These are phyloP conservation scores for Cymbopogon citratus DNA, from an alignment of 176 grass and related monocot genomes.

Conservation along the genomic window DNA sequence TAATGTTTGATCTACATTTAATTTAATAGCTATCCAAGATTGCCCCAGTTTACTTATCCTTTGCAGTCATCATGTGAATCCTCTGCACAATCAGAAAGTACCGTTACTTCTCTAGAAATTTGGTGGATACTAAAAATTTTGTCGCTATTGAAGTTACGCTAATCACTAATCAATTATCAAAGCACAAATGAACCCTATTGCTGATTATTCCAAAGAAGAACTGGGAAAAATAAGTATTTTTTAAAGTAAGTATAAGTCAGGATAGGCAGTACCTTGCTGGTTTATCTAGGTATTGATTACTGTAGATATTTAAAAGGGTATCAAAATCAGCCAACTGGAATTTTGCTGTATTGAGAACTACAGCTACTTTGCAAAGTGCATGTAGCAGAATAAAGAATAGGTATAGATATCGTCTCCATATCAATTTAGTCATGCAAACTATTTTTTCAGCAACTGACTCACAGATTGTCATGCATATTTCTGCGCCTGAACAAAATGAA, in stretches of 20 bases:
- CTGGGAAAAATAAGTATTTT: background rate
- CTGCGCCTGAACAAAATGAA: background rate
- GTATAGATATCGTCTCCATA: background rate
- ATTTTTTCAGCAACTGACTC: background rate
- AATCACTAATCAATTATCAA: conserved; percentile 6
- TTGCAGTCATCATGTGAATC: background rate
- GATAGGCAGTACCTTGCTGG: background rate
- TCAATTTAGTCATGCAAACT: conserved; percentile 20
- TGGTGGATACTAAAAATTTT: background rate
- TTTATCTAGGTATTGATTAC: background rate
- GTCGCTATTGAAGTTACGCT: background rate
- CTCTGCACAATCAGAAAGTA: background rate
- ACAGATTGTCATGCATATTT: conserved; percentile 27
- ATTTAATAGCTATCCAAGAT: background rate
- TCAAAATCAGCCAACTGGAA: background rate
- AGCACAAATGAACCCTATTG: background rate
- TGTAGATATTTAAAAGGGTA: background rate
- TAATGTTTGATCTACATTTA: background rate
- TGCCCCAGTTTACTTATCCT: background rate
- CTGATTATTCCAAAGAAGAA: conserved; percentile 6
- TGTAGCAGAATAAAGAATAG: background rate
- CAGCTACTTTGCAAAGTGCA: background rate
- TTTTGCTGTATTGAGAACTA: background rate
- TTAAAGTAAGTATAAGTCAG: background rate
- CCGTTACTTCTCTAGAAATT: background rate